Percentiles rank a stretch among this genome's conserved stretches.
Conservation (phyloP, 768 basidiomycete genomes). For the Podaxis sp. region DNA sequence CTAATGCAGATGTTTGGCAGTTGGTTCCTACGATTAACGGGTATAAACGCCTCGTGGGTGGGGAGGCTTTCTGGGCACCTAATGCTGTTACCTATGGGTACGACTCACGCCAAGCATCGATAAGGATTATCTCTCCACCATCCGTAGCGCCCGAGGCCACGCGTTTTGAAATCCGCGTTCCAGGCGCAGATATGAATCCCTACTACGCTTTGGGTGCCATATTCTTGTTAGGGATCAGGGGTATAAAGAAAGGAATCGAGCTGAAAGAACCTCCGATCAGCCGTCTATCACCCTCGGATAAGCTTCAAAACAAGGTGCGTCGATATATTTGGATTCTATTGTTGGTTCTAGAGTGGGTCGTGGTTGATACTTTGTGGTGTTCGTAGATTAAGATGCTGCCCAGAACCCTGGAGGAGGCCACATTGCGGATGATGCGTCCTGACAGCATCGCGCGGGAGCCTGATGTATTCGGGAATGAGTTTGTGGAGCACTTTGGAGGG, state of each 20-base stretch:
- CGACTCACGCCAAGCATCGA: slow-evolving; percentile 89
- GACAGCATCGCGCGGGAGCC: slow-evolving; percentile 80
- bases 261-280: slow-evolving; percentile 73
- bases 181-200: slow-evolving; percentile 97
- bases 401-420: slow-evolving; percentile 76
- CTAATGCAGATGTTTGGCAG: slow-evolving; percentile 32
- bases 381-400: slow-evolving; percentile 74
- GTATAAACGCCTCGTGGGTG: slow-evolving; percentile 94
- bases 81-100: slow-evolving; percentile 94
- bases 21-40: slow-evolving; percentile 92
- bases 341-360: slow-evolving; percentile 4
- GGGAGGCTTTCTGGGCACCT: slow-evolving; percentile 93
- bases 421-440: slow-evolving; percentile 72
- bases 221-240: slow-evolving; percentile 83
- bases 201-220: slow-evolving; percentile 88
- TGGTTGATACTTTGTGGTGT: slow-evolving; percentile 17
- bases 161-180: slow-evolving; percentile 89
- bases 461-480: slow-evolving; percentile 76
- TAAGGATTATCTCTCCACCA: slow-evolving; percentile 92
- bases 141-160: slow-evolving; percentile 80
- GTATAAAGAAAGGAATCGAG: slow-evolving; percentile 74
- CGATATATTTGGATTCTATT: background rate
- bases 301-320: slow-evolving; percentile 53
- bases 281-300: slow-evolving; percentile 54
- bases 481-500: slow-evolving; percentile 93